Evolutionary conservation across 768 basidiomycete genomes (phyloP).

Genomic region (Hygrophoropsis aurantiaca): DNA sequence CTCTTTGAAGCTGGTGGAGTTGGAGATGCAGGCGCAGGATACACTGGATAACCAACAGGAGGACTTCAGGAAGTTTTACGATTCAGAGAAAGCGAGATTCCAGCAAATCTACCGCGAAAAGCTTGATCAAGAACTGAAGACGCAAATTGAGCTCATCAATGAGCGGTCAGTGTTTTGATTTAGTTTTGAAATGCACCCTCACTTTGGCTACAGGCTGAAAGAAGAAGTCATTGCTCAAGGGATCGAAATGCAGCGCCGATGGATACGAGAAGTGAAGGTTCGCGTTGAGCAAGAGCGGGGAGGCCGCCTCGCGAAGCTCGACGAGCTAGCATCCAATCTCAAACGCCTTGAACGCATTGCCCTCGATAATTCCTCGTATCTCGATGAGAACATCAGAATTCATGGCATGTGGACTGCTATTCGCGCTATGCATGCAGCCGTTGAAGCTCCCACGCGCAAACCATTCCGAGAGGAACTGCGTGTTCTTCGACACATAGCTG

Average conservation of each 20-base stretch:
- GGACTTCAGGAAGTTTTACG: constrained; percentile 78
- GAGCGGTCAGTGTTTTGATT: constrained; percentile 64
- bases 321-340: constrained; percentile 85
- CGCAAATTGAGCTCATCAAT: constrained; percentile 91
- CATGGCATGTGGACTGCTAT: constrained; percentile 93
- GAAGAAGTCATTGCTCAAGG: constrained; percentile 96
- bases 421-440: constrained; percentile 70
- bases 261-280: constrained; percentile 95
- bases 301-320: constrained; percentile 90
- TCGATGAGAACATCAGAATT: constrained; percentile 91
- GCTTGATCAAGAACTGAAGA: constrained; percentile 79
- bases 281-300: constrained; percentile 96
- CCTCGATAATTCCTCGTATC: constrained; percentile 84
- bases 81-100: constrained; percentile 72
- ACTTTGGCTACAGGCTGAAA: constrained; percentile 59
- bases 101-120: constrained; percentile 82
- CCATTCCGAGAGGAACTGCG: constrained; percentile 92
- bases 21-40: constrained; percentile 84
- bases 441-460: constrained; percentile 64
- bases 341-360: constrained; percentile 91
- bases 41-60: constrained; percentile 85
- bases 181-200: not conserved
- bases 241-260: constrained; percentile 93
- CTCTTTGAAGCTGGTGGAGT: constrained; percentile 71
- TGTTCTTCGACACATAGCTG: constrained; percentile 71